Evolutionary conservation across 306 rosid species (phyloP), one percentile per base, ranked within the genome.

Genomic region (Argentina anserina): DNA sequence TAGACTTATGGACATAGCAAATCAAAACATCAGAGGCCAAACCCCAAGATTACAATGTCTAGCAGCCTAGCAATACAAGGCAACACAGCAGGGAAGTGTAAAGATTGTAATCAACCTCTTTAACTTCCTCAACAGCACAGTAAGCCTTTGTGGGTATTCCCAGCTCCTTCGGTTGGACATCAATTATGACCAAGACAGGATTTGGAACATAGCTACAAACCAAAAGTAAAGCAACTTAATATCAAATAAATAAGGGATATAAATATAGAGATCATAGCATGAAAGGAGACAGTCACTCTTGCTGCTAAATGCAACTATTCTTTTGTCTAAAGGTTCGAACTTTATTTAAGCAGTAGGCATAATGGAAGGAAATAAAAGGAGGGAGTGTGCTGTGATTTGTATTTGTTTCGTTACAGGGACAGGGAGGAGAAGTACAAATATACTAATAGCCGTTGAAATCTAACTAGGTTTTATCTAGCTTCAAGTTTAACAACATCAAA

Each of bases 111-210:
- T 34, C 62, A 76, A 91, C 96, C 91, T 91, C 97, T 78, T 91
- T 89, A 73, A 91, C 96, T 76, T 91, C 96, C 79, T 91, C 96
- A 67, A 91, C 91, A 0, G 86, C 91, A 78, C 81, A 87, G 81
- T 91, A 91, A 31, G 97, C 97, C 80, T 91, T 89, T 23, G 97
- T 87, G 45, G 97, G 96, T 75, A 91, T 89, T 71, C 97, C 97
- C 75, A 86, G 79, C 80, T 91, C 97, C 85, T 86, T 91, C 31
- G 96, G 92, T 71, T 87, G 96, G 75, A 91, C 96, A 83, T 87
- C 96, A 73, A 91, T 89, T 67, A 91, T 89, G 79, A 89, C 92
- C 86, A 91, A 78, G 62, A 89, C 92, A 58, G 97, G 97, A 76
- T 91, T 91, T 28, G 96, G 80, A 18, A 86, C 91, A 75, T 87